These are phyloP conservation scores for Mimosa pudica DNA, from an alignment of 306 rosid species.

Conservation along the genomic window DNA sequence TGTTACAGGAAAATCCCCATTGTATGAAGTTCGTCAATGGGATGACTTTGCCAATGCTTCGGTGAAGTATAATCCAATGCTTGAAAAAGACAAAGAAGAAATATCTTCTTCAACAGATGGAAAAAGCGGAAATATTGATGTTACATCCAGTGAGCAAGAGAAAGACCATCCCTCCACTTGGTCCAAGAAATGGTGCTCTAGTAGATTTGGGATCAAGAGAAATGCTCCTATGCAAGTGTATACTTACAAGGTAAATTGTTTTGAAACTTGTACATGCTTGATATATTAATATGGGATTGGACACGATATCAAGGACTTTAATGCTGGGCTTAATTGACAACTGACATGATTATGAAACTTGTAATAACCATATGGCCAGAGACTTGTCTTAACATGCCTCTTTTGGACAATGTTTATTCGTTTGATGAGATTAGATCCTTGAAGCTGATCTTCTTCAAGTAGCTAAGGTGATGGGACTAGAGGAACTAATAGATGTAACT, in stretches of 20 bases:
- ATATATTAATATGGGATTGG: slow-evolving; percentile 22
- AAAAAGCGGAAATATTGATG: slow-evolving; percentile 41
- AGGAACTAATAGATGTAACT: slow-evolving; percentile 70
- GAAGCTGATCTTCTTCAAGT: slow-evolving; percentile 94
- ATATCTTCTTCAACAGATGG: slow-evolving; percentile 39
- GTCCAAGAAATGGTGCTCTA: slow-evolving; percentile 48
- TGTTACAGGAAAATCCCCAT: slow-evolving; percentile 73
- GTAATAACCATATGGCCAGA: slow-evolving; percentile 12
- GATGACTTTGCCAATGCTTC: slow-evolving; percentile 55
- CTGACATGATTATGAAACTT: slow-evolving; percentile 24
- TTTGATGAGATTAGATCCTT: slow-evolving; percentile 60
- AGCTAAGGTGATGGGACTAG: slow-evolving; percentile 87
- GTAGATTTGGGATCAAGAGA: slow-evolving; percentile 52
- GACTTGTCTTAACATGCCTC: background rate
- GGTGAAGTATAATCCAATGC: slow-evolving; percentile 49
- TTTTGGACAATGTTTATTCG: slow-evolving; percentile 14
- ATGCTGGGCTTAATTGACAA: slow-evolving; percentile 20
- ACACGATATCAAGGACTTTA: slow-evolving; percentile 16
- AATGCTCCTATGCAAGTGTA: slow-evolving; percentile 75
- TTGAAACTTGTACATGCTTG: slow-evolving; percentile 24
- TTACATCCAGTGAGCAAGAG: slow-evolving; percentile 55
- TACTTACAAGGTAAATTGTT: slow-evolving; percentile 67
- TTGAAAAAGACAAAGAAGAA: slow-evolving; percentile 43
- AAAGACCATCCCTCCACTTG: slow-evolving; percentile 41
- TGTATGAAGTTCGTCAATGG: slow-evolving; percentile 79